Base-by-base conservation (phyloP, 1,284 basidiomycete genomes). In the Macrocystidia cucumis region DNA sequence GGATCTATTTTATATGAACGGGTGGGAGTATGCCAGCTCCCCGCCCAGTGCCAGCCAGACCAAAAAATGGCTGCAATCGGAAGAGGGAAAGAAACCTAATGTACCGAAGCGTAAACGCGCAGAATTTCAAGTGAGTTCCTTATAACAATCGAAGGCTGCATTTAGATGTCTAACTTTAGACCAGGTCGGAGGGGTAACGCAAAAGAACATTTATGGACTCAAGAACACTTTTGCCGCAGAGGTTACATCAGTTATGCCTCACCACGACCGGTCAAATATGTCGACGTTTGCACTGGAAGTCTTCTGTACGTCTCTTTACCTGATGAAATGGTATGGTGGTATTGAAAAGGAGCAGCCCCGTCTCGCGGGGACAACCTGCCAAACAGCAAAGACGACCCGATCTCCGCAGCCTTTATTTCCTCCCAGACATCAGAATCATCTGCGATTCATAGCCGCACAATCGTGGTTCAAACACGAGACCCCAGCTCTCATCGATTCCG, bases 261-360 rank as follows among this genome's bases (percentile, higher is more conserved):
- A 61, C 3, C 73, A 86, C 17, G 79, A 78, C 51, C 75, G 71
- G 39, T 79, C 85, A 44, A 72, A 73, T 50, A 91, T 98, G 84
- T 78, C 83, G 0, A 64, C 89, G 6, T 58, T 98, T 29, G 78
- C 84, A 2, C 54, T 97, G 30, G 95, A 98, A 55, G 60, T 92
- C 1, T 88, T 92, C 52, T 85, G 91, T 86, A 41, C 45, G 72
- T 44, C 12, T 8, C 6, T 30, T 26, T 6, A 17, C 2, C 16
- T 28, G 4, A n/a, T n/a, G n/a, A 12, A 5, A 16, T 35, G 11
- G 11, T 11, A 9, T 20, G 14, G 13, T 13, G 13, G 30, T 18
- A 14, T 37, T 13, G 33, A 27, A 22, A 26, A 26, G 19, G 8
- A 44, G 29, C 35, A 88, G 86, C 73, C 9, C 75, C 72, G 22